Conservation (phyloP, 2,329 filamentous ascomycete genomes). For the Aureobasidium sp. region DNA sequence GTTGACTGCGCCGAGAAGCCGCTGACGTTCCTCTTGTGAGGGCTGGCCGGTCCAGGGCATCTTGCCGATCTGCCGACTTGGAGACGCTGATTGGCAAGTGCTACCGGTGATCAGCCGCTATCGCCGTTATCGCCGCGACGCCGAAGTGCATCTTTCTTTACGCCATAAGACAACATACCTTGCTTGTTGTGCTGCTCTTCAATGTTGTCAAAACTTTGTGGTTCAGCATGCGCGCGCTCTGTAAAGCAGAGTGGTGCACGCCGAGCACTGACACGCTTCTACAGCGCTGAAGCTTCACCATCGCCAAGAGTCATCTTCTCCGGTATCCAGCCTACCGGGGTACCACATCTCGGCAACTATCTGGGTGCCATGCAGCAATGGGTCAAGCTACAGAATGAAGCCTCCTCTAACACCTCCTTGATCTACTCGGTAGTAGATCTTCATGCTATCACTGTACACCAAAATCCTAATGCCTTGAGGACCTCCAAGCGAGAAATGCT, state of each 20-base stretch:
- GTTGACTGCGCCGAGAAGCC: background rate
- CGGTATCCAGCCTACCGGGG: conserved; percentile 91
- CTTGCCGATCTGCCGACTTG: background rate
- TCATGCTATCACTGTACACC: conserved; percentile 80
- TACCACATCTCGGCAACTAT: conserved; percentile 94
- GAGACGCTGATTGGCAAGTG: background rate
- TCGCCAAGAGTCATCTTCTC: conserved; percentile 65
- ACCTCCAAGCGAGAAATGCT: conserved; percentile 66
- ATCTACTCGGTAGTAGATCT: conserved; percentile 88
- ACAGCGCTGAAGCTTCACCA: background rate
- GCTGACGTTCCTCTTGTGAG: background rate
- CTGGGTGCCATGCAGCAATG: conserved; percentile 82
- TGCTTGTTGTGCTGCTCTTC: background rate
- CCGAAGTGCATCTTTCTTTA: background rate
- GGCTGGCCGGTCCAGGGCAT: background rate
- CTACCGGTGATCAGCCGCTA: background rate
- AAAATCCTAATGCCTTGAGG: conserved; percentile 55
- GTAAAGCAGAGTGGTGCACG: background rate
- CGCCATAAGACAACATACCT: background rate
- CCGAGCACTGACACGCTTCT: background rate
- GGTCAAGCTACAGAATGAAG: conserved; percentile 68
- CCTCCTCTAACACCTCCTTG: conserved; percentile 52
- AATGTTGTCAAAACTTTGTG: background rate
- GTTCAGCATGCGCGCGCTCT: background rate
- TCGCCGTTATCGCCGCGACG: background rate